phyloP scores from a whole-genome alignment of 2,329 filamentous ascomycete species.

The Huntiella omanensis region DNA sequence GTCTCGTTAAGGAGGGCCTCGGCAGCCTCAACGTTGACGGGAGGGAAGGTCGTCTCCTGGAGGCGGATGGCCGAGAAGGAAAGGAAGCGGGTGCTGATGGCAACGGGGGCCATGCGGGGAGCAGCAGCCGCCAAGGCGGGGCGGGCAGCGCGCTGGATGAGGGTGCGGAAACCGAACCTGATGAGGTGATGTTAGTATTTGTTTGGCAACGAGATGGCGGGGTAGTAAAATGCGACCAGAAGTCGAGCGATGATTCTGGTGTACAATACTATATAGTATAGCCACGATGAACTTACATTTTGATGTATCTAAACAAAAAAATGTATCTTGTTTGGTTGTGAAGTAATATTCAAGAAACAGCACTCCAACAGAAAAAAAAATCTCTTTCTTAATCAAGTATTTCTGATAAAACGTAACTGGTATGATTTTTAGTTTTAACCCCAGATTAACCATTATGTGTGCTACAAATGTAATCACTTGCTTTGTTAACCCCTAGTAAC shows the following conservation, averaged over 20 bases:
- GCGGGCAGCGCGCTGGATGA: constrained; percentile 9
- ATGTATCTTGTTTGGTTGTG: not conserved
- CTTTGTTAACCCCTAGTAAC: too few species aligned
- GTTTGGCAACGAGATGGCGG: not conserved
- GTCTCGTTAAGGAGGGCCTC: constrained; percentile 1
- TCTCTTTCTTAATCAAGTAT: not conserved
- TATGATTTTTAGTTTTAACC: not conserved
- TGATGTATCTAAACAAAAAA: too few species aligned
- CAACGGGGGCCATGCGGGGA: constrained; percentile 1
- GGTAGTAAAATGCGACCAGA: not conserved
- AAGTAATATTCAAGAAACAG: not conserved
- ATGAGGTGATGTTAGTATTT: not conserved
- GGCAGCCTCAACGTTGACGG: not conserved
- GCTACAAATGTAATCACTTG: too few species aligned
- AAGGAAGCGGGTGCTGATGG: constrained; percentile 3
- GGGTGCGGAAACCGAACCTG: constrained; percentile 9
- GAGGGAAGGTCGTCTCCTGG: not conserved
- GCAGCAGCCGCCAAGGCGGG: constrained; percentile 3
- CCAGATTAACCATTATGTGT: not conserved
- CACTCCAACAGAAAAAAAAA: not conserved
- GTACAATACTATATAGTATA: too few species aligned
- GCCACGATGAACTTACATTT: too few species aligned
- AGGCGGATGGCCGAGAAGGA: constrained; percentile 1
- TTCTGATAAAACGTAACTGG: not conserved
- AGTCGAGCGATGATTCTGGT: not conserved